Evolutionary conservation across 257 asterid species (phyloP), one percentile per base, ranked within the genome.

Genomic region (Linderniella brevidens): DNA sequence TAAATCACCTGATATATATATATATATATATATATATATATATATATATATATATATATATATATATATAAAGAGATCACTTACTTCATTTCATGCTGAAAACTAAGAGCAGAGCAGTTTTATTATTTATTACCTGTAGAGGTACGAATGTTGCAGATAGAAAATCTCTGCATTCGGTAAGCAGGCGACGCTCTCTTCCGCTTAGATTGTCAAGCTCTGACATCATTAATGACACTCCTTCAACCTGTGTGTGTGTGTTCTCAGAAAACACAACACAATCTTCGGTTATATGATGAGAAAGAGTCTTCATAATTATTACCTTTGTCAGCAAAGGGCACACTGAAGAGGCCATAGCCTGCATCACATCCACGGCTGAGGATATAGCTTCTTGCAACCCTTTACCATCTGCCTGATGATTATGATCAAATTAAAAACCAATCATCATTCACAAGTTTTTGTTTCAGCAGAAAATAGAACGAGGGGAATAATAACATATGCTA

Each of bases 261-360:
- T 38, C 13, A 11, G 32, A 46, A 41, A 41, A 18, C 51, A 15
- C 8, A 10, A 10, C 6, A 8, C 14, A 8, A 42, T 15, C 11
- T 25, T 45, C 20, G 47, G 14, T 13, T 42, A 13, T 2, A 8
- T 13, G 49, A 6, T 45, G 10, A 45, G 10, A 46, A 45, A 2
- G 32, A 25, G 3, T 2, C 17, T 25, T 46, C 47, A 35, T 48
- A 48, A 43, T 52, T 49, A 32, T 69, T 54, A 82, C 94, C 92
- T 74, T 76, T 25, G 66, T 14, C 17, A 63, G 74, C 59, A 62
- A 75, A 58, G 86, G 57, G 57, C 77, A 64, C 42, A 79, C 57
- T 8, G 96, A 78, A 58, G 86, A 70, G 56, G 75, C 78, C 90
- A 86, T 68, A 37, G 77, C 73, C 62, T 86, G 90, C 94, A 86